phyloP scores from a whole-genome alignment of 2,329 filamentous ascomycete genomes.

The Pezicula rhizophila region DNA sequence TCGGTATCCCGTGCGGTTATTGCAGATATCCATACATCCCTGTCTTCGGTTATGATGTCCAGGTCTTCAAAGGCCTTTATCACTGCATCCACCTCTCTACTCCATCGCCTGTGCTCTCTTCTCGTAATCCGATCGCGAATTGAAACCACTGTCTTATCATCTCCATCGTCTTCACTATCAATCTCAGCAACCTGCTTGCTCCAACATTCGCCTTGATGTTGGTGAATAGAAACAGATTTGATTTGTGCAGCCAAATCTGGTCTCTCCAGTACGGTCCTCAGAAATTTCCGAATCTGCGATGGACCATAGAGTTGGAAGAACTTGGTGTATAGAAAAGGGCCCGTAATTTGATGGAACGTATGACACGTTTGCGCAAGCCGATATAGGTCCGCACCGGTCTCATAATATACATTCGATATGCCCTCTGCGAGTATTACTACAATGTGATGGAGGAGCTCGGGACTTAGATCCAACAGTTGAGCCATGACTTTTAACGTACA shows the following conservation, averaged over 20 bases:
- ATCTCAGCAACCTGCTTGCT: neutral
- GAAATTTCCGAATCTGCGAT: neutral
- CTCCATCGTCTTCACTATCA: neutral
- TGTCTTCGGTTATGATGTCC: neutral
- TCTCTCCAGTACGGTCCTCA: neutral
- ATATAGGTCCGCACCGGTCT: neutral
- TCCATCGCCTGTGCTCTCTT: neutral
- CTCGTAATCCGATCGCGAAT: neutral
- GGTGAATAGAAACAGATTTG: neutral
- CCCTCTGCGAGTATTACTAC: no score
- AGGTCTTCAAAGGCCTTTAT: neutral
- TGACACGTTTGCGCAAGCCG: neutral
- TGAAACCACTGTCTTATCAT: neutral
- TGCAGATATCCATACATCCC: neutral
- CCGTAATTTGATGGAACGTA: neutral
- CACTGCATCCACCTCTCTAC: neutral
- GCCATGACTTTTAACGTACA: no score
- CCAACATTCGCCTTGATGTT: neutral
- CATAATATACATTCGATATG: neutral
- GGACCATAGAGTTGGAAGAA: neutral
- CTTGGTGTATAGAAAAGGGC: neutral
- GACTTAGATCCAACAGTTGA: no score
- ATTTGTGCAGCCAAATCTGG: neutral
- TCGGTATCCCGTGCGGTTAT: neutral
- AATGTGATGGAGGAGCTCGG: no score